These are phyloP conservation scores for Botrytis cinerea DNA, from an alignment of 2,329 filamentous ascomycete species.

Conservation along the genomic window DNA sequence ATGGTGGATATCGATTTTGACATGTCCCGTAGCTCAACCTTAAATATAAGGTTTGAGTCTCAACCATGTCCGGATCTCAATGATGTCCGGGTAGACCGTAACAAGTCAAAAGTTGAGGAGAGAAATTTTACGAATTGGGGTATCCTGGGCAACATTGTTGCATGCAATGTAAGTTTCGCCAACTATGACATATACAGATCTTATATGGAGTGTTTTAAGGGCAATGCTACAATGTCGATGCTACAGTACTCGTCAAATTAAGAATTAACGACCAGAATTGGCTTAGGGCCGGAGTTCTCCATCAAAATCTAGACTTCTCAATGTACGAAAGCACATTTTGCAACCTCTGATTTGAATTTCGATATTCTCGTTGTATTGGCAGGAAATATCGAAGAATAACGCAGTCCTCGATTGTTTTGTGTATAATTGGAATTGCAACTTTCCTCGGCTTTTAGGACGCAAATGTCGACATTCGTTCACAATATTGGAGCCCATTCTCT, in stretches of 20 bases:
- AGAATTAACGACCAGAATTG: not conserved
- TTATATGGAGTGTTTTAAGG: not conserved
- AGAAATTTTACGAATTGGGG: not conserved
- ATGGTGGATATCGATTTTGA: not conserved
- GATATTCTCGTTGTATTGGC: not conserved
- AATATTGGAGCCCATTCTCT: not conserved
- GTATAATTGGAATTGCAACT: not conserved
- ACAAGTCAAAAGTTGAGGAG: not conserved
- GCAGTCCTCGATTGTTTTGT: not conserved
- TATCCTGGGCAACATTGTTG: not conserved
- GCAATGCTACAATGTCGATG: not conserved
- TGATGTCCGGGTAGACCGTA: not conserved
- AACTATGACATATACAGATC: not conserved
- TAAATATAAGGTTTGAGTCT: no score
- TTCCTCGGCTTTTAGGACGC: not conserved
- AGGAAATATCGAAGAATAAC: not conserved
- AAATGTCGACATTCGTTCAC: not conserved
- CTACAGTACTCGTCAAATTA: not conserved
- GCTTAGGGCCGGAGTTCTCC: not conserved
- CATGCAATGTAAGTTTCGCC: not conserved
- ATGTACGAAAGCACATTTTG: not conserved
- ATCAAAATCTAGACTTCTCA: not conserved
- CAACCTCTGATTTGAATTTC: not conserved
- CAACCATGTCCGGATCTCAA: no score
- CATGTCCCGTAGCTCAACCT: not conserved